These are phyloP conservation scores for Chaetomium sp. DNA, from an alignment of 2,329 filamentous ascomycete species.

Conservation along the genomic window DNA sequence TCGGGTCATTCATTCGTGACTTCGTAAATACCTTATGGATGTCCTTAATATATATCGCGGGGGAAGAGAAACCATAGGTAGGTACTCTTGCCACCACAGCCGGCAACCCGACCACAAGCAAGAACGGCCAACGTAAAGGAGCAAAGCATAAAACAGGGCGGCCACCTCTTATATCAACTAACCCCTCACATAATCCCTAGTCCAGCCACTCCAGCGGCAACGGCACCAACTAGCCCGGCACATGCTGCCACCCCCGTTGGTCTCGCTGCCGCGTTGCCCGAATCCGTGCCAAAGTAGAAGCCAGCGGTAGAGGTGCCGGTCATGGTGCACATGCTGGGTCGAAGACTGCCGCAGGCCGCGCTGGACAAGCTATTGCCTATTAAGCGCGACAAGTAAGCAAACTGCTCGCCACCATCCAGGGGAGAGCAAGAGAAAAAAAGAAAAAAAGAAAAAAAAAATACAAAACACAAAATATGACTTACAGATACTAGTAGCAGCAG, in stretches of 20 bases:
- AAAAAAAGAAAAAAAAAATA: neutral
- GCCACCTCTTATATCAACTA: neutral
- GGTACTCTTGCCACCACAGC: neutral
- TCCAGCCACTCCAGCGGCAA: constrained; percentile 33
- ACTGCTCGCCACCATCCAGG: neutral
- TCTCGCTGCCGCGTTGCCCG: constrained; percentile 34
- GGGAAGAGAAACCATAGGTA: neutral
- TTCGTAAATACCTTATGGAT: neutral
- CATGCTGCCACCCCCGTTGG: constrained; percentile 35
- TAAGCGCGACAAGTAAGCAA: neutral
- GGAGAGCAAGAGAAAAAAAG: neutral
- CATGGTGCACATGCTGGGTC: constrained; percentile 46
- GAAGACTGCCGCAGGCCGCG: constrained; percentile 52
- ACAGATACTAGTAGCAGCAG: constrained; percentile 57
- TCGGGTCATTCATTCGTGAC: constrained; percentile 18
- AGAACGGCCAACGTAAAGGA: neutral
- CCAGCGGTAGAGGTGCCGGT: constrained; percentile 33
- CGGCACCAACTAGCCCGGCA: constrained; percentile 33
- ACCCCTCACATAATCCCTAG: constrained; percentile 25
- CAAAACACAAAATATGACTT: constrained; percentile 31
- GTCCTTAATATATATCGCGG: neutral
- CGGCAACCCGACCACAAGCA: neutral
- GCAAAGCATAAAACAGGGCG: neutral
- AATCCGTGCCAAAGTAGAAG: constrained; percentile 36
- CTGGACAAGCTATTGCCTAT: constrained; percentile 51